A percentile compares a stretch with the other conserved stretches of the same genome.
These are phyloP conservation scores for Durotheca rogersii DNA, from an alignment of 495 filamentous ascomycete species.

Conservation along the genomic window DNA sequence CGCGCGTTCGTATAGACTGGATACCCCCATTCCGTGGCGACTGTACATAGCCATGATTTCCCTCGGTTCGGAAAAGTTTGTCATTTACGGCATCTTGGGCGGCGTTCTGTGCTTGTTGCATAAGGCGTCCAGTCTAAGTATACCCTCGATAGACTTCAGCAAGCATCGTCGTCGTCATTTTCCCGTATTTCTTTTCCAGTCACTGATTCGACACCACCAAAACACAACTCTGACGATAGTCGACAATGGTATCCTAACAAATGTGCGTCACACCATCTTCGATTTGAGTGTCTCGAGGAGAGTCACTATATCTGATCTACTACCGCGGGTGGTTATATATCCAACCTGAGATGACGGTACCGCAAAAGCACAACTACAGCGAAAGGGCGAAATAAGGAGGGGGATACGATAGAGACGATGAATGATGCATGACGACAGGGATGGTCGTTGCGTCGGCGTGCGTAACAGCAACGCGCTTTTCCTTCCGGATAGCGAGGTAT, in stretches of 20 bases:
- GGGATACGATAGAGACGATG: conserved; percentile 9
- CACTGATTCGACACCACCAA: not conserved
- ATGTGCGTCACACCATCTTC: not conserved
- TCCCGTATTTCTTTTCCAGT: conserved; percentile 2
- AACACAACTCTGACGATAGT: not conserved
- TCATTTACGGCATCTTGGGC: conserved; percentile 33
- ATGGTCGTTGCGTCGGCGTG: not conserved
- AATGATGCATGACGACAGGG: conserved; percentile 5
- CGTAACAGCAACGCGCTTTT: not conserved
- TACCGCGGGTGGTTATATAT: too few species aligned
- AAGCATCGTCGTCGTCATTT: conserved; percentile 17
- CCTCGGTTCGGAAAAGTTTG: conserved; percentile 35
- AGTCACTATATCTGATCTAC: too few species aligned
- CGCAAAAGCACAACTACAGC: not conserved
- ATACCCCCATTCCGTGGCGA: conserved; percentile 31
- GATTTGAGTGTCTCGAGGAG: not conserved
- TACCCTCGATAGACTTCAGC: conserved; percentile 33
- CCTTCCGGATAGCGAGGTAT: not conserved
- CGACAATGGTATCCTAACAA: too few species aligned
- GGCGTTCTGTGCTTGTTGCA: conserved; percentile 31
- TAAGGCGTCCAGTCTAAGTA: conserved; percentile 31
- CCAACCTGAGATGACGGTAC: too few species aligned
- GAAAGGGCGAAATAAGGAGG: not conserved
- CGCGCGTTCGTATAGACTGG: conserved; percentile 36
- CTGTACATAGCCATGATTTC: conserved; percentile 31